phyloP scores from a whole-genome alignment of 2,329 filamentous ascomycete species.

The Clonostachys byssicola region DNA sequence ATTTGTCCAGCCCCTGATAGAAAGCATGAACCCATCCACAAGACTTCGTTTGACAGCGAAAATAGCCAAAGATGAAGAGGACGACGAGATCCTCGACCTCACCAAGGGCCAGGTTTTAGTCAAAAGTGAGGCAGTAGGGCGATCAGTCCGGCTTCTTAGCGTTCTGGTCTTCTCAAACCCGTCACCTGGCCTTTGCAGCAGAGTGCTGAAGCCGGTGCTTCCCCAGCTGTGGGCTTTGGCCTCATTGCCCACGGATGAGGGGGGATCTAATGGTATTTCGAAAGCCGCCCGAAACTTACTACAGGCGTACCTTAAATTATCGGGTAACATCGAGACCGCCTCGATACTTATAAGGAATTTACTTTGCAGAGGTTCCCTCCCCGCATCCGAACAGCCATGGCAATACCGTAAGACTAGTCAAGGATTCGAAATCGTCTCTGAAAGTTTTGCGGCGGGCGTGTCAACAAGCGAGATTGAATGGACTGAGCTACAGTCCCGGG shows the following conservation, averaged over 20 bases:
- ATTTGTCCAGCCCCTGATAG: slow-evolving; percentile 56
- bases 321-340: slow-evolving; percentile 45
- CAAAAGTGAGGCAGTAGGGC: slow-evolving; percentile 36
- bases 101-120: slow-evolving; percentile 38
- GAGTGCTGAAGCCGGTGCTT: slow-evolving; percentile 55
- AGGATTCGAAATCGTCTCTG: slow-evolving; percentile 46
- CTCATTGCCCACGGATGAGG: slow-evolving; percentile 37
- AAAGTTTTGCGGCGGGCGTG: slow-evolving; percentile 4
- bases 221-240: slow-evolving; percentile 61
- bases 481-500: slow-evolving; percentile 41
- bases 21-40: slow-evolving; percentile 40
- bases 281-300: slow-evolving; percentile 45
- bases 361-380: slow-evolving; percentile 44
- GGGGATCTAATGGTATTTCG: slow-evolving; percentile 30
- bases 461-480: slow-evolving; percentile 25
- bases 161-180: slow-evolving; percentile 59
- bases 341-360: slow-evolving; percentile 47
- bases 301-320: slow-evolving; percentile 52
- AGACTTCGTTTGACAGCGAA: slow-evolving; percentile 1
- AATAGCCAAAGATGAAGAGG: slow-evolving; percentile 11
- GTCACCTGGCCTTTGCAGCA: slow-evolving; percentile 59
- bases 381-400: slow-evolving; percentile 38
- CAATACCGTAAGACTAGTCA: slow-evolving; percentile 38
- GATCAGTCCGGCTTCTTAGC: slow-evolving; percentile 49
- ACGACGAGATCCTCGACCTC: slow-evolving; percentile 39